phyloP scores from a whole-genome alignment of 768 basidiomycete species.

The Termitomyces sp. region DNA sequence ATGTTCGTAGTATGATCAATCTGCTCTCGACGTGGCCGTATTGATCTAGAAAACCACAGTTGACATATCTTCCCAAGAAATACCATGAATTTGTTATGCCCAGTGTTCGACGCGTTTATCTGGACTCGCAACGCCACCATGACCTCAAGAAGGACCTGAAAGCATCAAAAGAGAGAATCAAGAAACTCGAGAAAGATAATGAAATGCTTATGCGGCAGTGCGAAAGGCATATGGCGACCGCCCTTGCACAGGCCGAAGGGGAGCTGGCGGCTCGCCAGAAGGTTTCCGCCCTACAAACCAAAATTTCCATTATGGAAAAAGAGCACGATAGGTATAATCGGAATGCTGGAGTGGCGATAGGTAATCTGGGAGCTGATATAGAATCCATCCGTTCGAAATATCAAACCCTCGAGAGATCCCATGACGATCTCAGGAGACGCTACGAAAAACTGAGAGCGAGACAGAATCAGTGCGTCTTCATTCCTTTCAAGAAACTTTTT shows the following conservation, averaged over 20 bases:
- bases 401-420: slow-evolving; percentile 12
- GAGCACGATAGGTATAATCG: background rate
- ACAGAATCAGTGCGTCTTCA: slow-evolving; percentile 1
- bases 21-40: background rate
- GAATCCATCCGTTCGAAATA: background rate
- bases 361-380: background rate
- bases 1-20: slow-evolving; percentile 19
- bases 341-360: background rate
- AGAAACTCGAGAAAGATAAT: slow-evolving; percentile 35
- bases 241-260: slow-evolving; percentile 23
- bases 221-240: slow-evolving; percentile 34
- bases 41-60: slow-evolving; percentile 2
- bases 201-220: slow-evolving; percentile 40
- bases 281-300: slow-evolving; percentile 10
- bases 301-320: background rate
- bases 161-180: slow-evolving; percentile 34
- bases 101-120: slow-evolving; percentile 46
- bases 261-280: slow-evolving; percentile 24
- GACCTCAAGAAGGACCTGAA: slow-evolving; percentile 30
- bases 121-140: slow-evolving; percentile 28
- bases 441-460: background rate
- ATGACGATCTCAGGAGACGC: slow-evolving; percentile 18
- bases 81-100: slow-evolving; percentile 46
- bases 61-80: slow-evolving; percentile 41
- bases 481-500: background rate